Conservation (phyloP, 164 flowering plant genomes). For the Tetracentron sinense region DNA sequence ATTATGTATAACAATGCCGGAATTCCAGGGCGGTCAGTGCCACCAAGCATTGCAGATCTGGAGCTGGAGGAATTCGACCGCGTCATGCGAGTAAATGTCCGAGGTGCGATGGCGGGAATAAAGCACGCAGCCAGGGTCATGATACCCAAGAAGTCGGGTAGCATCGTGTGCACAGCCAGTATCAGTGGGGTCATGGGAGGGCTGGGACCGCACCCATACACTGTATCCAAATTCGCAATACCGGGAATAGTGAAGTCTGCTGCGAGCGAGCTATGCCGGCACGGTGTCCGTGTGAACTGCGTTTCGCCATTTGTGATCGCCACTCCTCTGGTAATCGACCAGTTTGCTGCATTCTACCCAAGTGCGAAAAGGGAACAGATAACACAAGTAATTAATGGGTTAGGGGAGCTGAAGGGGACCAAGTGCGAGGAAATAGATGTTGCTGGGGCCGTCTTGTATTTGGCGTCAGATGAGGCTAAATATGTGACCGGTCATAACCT, state of each 20-base stretch:
- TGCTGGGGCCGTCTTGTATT: slow-evolving; percentile 55
- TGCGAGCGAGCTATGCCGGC: slow-evolving; percentile 49
- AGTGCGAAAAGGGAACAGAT: slow-evolving; percentile 23
- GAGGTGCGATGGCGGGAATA: slow-evolving; percentile 54
- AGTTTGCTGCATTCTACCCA: slow-evolving; percentile 26
- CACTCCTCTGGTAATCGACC: slow-evolving; percentile 35
- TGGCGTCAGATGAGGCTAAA: slow-evolving; percentile 69
- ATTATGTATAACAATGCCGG: slow-evolving; percentile 77
- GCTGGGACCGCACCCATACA: slow-evolving; percentile 56
- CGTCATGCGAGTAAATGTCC: slow-evolving; percentile 58
- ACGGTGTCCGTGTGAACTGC: slow-evolving; percentile 62
- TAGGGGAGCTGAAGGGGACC: slow-evolving; percentile 52
- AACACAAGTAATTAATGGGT: slow-evolving; percentile 28
- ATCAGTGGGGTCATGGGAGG: slow-evolving; percentile 64
- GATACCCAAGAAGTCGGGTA: slow-evolving; percentile 49
- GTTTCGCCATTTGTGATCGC: slow-evolving; percentile 56
- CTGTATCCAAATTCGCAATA: slow-evolving; percentile 49
- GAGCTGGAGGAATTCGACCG: slow-evolving; percentile 49
- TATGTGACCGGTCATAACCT: slow-evolving; percentile 66
- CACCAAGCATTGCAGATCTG: slow-evolving; percentile 48
- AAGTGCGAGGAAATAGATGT: slow-evolving; percentile 53
- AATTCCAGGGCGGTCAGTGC: slow-evolving; percentile 38
- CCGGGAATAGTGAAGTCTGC: slow-evolving; percentile 54
- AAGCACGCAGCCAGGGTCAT: slow-evolving; percentile 77
- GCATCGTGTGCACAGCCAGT: slow-evolving; percentile 65